A percentile compares a stretch with the other conserved stretches of the same genome.
These are phyloP conservation scores for Scleroderma bovista DNA, from an alignment of 768 basidiomycete genomes.

Conservation along the genomic window DNA sequence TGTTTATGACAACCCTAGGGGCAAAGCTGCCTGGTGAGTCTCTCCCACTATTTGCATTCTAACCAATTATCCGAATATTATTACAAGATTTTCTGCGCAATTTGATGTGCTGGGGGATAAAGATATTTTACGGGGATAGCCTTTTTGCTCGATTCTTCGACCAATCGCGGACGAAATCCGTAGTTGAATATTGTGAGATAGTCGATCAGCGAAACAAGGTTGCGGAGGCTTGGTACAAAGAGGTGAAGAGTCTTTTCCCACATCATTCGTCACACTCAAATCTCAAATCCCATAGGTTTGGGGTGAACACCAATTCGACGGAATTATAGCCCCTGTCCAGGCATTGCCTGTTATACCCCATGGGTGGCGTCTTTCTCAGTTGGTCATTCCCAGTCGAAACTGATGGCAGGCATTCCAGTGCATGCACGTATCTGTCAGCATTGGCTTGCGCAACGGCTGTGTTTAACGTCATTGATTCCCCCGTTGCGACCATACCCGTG, in stretches of 20 bases:
- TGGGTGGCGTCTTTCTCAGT: constrained; percentile 37
- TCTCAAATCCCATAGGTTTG: constrained; percentile 53
- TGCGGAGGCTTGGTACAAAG: constrained; percentile 43
- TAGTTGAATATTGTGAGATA: constrained; percentile 44
- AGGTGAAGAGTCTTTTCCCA: constrained; percentile 35
- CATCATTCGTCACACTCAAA: constrained; percentile 14
- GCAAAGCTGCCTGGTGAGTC: constrained; percentile 43
- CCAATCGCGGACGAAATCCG: constrained; percentile 37
- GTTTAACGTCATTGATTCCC: constrained; percentile 66
- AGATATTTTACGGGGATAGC: constrained; percentile 40
- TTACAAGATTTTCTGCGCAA: constrained; percentile 37
- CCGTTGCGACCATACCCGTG: constrained; percentile 57
- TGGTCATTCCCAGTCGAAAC: background rate
- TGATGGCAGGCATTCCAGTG: constrained; percentile 28
- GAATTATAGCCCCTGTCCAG: constrained; percentile 70
- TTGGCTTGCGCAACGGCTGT: constrained; percentile 55
- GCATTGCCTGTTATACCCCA: constrained; percentile 70
- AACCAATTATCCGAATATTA: background rate
- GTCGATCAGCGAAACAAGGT: constrained; percentile 42
- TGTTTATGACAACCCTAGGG: constrained; percentile 46
- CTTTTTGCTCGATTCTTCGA: constrained; percentile 40
- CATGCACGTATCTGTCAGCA: constrained; percentile 45
- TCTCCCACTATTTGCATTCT: background rate
- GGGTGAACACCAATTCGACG: constrained; percentile 64
- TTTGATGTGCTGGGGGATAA: constrained; percentile 38